phyloP scores from a whole-genome alignment of 2,329 filamentous ascomycete genomes.

The Beauveria australis region DNA sequence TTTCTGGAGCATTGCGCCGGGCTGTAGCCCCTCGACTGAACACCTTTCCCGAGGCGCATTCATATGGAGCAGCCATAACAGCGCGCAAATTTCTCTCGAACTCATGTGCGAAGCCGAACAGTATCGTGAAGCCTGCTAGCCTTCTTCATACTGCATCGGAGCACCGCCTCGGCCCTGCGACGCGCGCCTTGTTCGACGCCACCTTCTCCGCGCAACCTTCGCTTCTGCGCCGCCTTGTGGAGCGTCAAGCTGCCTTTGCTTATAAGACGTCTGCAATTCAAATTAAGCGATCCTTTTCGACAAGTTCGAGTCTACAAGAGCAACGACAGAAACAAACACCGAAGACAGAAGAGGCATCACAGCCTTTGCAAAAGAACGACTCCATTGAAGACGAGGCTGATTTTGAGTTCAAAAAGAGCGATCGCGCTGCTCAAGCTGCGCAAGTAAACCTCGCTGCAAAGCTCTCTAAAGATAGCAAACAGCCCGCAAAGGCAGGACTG shows the following conservation, averaged over 20 bases:
- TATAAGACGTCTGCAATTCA: not conserved
- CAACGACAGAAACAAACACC: conserved; percentile 12
- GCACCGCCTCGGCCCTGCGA: not conserved
- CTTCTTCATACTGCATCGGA: not conserved
- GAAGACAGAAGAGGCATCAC: conserved; percentile 18
- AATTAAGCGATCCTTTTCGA: not conserved
- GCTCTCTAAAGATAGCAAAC: conserved; percentile 72
- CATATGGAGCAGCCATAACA: conserved; percentile 17
- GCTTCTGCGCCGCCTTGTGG: not conserved
- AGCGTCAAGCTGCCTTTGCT: not conserved
- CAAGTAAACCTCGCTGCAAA: conserved; percentile 85
- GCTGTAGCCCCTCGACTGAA: conserved; percentile 40
- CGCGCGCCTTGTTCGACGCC: not conserved
- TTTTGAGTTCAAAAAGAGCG: conserved; percentile 55
- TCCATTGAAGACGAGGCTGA: conserved; percentile 28
- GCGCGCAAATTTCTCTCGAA: conserved; percentile 7
- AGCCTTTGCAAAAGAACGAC: conserved; percentile 28
- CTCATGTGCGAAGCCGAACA: not conserved
- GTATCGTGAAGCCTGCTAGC: not conserved
- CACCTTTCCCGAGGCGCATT: conserved; percentile 20
- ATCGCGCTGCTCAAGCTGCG: conserved; percentile 77
- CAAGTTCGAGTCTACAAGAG: not conserved
- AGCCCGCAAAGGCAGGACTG: conserved; percentile 50
- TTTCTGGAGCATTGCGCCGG: conserved; percentile 40
- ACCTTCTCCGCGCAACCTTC: not conserved